phyloP scores from a whole-genome alignment of 257 asterid species.

The Salvia rosmarinus region DNA sequence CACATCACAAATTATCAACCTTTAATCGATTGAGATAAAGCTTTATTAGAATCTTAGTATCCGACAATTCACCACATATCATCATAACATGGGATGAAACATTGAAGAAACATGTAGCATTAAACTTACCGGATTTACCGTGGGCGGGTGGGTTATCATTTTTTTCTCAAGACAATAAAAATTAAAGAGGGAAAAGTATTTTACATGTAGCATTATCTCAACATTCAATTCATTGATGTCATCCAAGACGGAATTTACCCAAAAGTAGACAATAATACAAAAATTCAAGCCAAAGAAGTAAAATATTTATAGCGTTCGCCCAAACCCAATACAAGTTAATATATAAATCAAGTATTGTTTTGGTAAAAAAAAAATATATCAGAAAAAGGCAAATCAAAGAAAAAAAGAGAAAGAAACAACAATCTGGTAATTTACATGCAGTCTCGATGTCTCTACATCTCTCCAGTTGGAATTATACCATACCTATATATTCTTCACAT shows the following conservation, averaged over 20 bases:
- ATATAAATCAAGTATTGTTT: slow-evolving; percentile 34
- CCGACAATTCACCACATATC: too few relatives aligned
- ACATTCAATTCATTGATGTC: too few relatives aligned
- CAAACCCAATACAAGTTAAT: slow-evolving; percentile 34
- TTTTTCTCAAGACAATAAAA: too few relatives aligned
- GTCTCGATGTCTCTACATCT: slow-evolving; percentile 37
- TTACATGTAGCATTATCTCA: too few relatives aligned
- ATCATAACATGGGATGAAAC: too few relatives aligned
- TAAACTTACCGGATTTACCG: too few relatives aligned
- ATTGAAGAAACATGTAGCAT: too few relatives aligned
- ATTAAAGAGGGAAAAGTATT: too few relatives aligned
- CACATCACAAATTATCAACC: too few relatives aligned
- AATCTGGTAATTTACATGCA: slow-evolving; percentile 39
- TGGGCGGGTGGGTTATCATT: too few relatives aligned
- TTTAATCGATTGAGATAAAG: too few relatives aligned
- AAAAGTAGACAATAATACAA: not conserved
- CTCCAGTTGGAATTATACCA: slow-evolving; percentile 33
- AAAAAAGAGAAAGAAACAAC: slow-evolving; percentile 10
- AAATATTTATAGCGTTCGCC: not conserved
- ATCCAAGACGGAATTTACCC: not conserved
- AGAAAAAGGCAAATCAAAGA: not conserved
- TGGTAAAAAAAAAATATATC: not conserved
- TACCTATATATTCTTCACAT: slow-evolving; percentile 30
- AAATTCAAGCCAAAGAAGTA: slow-evolving; percentile 2
- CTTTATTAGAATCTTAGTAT: too few relatives aligned